phyloP scores from a whole-genome alignment of 1,139 yeast genomes.

The Lodderomyces parapsilosis region DNA sequence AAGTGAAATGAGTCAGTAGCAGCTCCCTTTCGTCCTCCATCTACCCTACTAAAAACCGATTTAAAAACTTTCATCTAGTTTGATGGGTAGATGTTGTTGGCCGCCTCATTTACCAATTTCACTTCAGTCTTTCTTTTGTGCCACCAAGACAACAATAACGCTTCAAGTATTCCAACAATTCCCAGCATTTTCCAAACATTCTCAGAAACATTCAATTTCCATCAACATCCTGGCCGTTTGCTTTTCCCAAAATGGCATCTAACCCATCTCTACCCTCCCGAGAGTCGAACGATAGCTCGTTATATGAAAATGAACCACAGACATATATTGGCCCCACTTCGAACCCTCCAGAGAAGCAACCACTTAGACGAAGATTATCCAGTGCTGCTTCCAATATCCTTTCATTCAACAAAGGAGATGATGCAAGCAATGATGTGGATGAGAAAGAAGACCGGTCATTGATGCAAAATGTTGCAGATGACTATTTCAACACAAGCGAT shows the following conservation, averaged over 20 bases:
- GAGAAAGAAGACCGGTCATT: background rate
- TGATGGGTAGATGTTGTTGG: no score
- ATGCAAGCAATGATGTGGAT: background rate
- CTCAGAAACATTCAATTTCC: no score
- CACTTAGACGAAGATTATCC: conserved; percentile 16
- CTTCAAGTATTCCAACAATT: no score
- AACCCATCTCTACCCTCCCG: background rate
- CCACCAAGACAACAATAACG: no score
- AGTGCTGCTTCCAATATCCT: conserved; percentile 16
- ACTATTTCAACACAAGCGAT: conserved; percentile 7
- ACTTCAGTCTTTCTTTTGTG: no score
- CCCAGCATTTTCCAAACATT: no score
- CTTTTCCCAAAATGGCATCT: background rate
- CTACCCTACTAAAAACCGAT: no score
- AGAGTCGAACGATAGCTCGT: background rate
- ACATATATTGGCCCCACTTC: background rate
- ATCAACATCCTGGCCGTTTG: background rate
- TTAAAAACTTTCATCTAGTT: background rate
- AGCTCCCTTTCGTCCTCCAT: no score
- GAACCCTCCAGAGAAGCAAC: conserved; percentile 2
- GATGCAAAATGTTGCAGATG: conserved; percentile 9
- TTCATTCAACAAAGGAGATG: background rate
- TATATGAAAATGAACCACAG: background rate
- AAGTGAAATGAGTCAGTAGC: no score
- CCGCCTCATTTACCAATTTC: no score